Conservation (phyloP, 2,329 filamentous ascomycete species). For the Colletotrichum sp. region DNA sequence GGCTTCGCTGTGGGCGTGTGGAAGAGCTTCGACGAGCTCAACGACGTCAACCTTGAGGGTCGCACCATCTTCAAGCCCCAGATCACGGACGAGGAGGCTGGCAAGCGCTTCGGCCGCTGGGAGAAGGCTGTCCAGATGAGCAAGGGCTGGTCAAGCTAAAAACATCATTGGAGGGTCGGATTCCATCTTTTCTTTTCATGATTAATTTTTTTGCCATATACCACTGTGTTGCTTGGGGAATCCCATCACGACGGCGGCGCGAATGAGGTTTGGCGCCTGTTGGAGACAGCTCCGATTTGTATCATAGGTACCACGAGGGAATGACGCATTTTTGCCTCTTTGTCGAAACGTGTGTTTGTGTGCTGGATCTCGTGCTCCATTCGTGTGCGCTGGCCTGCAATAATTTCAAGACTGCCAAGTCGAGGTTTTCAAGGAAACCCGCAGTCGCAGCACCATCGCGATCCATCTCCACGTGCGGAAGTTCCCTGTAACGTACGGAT, state of each 20-base stretch:
- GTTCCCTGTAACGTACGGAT: conserved; percentile 6
- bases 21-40: conserved; percentile 75
- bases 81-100: conserved; percentile 64
- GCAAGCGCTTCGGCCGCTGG: conserved; percentile 73
- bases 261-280: background rate
- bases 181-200: background rate
- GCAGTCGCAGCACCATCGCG: background rate
- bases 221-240: conserved; percentile 15
- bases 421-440: background rate
- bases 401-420: background rate
- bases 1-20: conserved; percentile 79
- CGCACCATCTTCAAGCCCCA: conserved; percentile 72
- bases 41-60: conserved; percentile 73
- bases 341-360: background rate
- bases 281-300: background rate
- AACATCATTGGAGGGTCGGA: background rate
- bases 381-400: background rate
- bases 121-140: conserved; percentile 81
- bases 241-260: conserved; percentile 12
- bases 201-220: conserved; percentile 12
- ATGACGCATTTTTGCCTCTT: conserved; percentile 10
- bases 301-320: conserved; percentile 18
- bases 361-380: background rate
- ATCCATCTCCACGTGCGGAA: background rate
- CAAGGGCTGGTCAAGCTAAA: conserved; percentile 66